phyloP scores from a whole-genome alignment of 495 filamentous ascomycete species.

The Neurospora pannonica region DNA sequence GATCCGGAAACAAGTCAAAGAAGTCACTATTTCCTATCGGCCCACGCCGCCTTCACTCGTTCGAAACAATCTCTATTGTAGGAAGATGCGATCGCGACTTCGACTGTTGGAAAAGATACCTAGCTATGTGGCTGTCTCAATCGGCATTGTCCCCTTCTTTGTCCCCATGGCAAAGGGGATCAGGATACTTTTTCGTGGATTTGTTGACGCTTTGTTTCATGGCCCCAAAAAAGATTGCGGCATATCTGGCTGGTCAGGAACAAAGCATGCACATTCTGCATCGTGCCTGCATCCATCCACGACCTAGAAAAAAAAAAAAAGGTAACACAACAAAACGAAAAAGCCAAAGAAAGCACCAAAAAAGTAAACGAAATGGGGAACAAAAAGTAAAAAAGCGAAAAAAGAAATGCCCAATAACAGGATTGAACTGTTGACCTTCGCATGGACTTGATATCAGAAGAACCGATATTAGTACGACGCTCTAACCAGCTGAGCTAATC shows the following conservation, averaged over 20 bases:
- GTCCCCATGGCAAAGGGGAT: background rate
- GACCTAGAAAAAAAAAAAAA: background rate
- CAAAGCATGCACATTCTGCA: background rate
- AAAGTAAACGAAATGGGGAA: too few relatives aligned
- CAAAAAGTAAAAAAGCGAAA: background rate
- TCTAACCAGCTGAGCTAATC: background rate
- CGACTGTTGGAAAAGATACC: background rate
- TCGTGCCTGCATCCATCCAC: background rate
- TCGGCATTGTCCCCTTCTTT: background rate
- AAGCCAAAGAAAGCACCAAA: too few relatives aligned
- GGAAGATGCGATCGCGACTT: background rate
- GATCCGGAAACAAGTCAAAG: background rate
- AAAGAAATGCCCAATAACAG: background rate
- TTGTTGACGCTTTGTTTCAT: background rate
- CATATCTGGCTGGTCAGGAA: background rate
- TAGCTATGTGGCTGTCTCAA: background rate
- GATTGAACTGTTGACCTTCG: background rate
- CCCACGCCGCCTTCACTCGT: background rate
- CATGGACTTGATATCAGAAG: background rate
- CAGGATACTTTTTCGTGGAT: background rate
- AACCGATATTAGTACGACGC: background rate
- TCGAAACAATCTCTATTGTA: background rate
- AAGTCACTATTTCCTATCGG: background rate
- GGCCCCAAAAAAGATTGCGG: background rate
- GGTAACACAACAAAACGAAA: background rate